Conservation (phyloP, 805 yeast genomes). For the Debaryomyces maramus region DNA sequence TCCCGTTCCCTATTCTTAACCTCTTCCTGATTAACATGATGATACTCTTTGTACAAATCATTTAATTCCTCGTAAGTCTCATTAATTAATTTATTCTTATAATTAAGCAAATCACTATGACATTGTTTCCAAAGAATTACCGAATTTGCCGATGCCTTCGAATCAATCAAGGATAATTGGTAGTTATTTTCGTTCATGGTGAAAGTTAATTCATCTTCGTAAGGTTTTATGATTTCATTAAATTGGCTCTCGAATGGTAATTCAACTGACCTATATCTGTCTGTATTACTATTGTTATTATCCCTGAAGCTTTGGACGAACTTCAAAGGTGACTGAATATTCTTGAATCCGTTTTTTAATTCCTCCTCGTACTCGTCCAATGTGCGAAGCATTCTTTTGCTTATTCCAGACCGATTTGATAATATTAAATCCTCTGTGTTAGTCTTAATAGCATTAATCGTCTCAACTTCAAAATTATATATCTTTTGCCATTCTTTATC, state of each 20-base stretch:
- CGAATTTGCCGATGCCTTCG: constrained; percentile 22
- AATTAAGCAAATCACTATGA: constrained; percentile 21
- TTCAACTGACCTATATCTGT: not conserved
- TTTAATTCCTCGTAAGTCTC: constrained; percentile 27
- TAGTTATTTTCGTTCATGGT: constrained; percentile 30
- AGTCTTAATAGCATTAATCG: constrained; percentile 31
- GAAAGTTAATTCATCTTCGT: constrained; percentile 21
- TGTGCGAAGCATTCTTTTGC: constrained; percentile 13
- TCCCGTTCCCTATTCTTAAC: constrained; percentile 9
- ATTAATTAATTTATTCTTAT: constrained; percentile 25
- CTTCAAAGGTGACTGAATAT: constrained; percentile 34
- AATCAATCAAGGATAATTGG: constrained; percentile 24
- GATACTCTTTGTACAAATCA: constrained; percentile 29
- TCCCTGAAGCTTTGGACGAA: constrained; percentile 15
- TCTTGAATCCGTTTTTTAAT: constrained; percentile 26
- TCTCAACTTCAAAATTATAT: constrained; percentile 33
- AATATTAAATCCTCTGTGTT: constrained; percentile 32
- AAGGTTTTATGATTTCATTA: constrained; percentile 21
- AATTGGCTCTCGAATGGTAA: constrained; percentile 17
- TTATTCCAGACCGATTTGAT: constrained; percentile 10
- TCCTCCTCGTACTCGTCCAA: constrained; percentile 32
- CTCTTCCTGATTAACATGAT: constrained; percentile 20
- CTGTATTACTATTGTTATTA: constrained; percentile 1
- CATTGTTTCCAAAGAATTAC: constrained; percentile 38
- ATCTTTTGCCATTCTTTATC: constrained; percentile 35